A percentile compares a stretch with the other conserved stretches of the same genome.
These are phyloP conservation scores for Saccharomycopsis fermentans DNA, from an alignment of 805 yeast species.

Conservation along the genomic window DNA sequence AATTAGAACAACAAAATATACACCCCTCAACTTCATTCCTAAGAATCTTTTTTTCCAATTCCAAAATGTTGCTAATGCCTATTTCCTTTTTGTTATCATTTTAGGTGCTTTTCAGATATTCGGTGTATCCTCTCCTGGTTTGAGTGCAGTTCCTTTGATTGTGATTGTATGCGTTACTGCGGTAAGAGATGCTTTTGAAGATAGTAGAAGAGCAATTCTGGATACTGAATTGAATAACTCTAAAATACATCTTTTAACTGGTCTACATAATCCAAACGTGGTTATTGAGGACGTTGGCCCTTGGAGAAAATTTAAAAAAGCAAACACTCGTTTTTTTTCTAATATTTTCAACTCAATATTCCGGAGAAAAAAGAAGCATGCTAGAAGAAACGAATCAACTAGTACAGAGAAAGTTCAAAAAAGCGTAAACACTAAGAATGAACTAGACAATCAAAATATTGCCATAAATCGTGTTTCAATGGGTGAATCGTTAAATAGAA, in stretches of 20 bases:
- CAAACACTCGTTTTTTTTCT: conserved; percentile 30
- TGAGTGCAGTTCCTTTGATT: conserved; percentile 72
- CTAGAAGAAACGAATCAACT: conserved; percentile 21
- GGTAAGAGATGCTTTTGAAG: conserved; percentile 69
- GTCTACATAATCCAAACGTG: conserved; percentile 50
- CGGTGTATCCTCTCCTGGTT: conserved; percentile 63
- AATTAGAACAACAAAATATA: conserved; percentile 53
- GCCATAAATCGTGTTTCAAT: conserved; percentile 1
- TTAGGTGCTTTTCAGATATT: conserved; percentile 57
- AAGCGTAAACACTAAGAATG: neutral
- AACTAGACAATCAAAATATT: neutral
- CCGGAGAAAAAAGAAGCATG: conserved; percentile 4
- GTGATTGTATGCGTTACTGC: conserved; percentile 71
- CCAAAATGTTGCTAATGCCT: conserved; percentile 49
- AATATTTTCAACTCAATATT: conserved; percentile 9
- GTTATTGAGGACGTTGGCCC: conserved; percentile 40
- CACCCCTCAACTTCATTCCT: conserved; percentile 43
- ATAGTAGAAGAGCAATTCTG: conserved; percentile 50
- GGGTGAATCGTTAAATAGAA: conserved; percentile 5
- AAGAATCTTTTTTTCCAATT: conserved; percentile 46
- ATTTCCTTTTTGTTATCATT: conserved; percentile 44
- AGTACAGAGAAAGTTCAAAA: conserved; percentile 14
- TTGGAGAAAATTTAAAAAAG: conserved; percentile 66
- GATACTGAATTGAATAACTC: conserved; percentile 64
- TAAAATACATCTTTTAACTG: conserved; percentile 44